Evolutionary conservation across 2,329 filamentous ascomycete species (phyloP).

Genomic region (Neonectria faginata): DNA sequence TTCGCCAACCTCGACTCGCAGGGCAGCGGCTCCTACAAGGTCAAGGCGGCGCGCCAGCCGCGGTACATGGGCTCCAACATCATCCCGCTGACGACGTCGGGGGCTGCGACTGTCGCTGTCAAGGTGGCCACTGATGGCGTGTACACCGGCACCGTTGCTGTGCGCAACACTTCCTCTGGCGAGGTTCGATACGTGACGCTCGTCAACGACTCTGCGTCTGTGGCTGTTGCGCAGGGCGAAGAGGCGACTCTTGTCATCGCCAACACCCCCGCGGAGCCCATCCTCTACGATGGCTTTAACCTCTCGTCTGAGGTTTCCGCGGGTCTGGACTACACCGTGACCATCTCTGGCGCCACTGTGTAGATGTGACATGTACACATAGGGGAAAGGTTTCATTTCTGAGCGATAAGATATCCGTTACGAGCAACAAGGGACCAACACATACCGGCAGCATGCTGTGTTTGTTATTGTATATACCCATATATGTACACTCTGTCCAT

Average conservation of each 20-base stretch:
- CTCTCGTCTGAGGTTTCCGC: constrained; percentile 51
- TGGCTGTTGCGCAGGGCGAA: constrained; percentile 52
- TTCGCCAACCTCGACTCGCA: constrained; percentile 56
- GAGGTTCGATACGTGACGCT: constrained; percentile 52
- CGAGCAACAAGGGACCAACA: background rate
- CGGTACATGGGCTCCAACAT: constrained; percentile 65
- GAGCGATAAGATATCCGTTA: background rate
- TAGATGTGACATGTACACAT: background rate
- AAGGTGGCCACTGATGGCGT: constrained; percentile 51
- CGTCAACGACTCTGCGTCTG: constrained; percentile 50
- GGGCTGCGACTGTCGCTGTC: constrained; percentile 46
- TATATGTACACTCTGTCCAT: background rate
- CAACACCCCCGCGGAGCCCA: constrained; percentile 58
- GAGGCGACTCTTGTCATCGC: constrained; percentile 60
- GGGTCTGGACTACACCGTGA: constrained; percentile 55
- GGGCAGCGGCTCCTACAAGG: constrained; percentile 54
- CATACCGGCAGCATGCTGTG: background rate
- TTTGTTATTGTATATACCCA: background rate
- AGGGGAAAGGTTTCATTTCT: background rate
- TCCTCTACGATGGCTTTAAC: constrained; percentile 59
- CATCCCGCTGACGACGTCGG: constrained; percentile 55
- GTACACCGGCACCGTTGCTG: constrained; percentile 56
- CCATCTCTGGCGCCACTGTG: constrained; percentile 48
- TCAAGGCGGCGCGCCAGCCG: constrained; percentile 56
- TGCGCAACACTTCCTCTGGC: constrained; percentile 45